Conservation (phyloP, 768 basidiomycete species). For the Suillus ampliporus region DNA sequence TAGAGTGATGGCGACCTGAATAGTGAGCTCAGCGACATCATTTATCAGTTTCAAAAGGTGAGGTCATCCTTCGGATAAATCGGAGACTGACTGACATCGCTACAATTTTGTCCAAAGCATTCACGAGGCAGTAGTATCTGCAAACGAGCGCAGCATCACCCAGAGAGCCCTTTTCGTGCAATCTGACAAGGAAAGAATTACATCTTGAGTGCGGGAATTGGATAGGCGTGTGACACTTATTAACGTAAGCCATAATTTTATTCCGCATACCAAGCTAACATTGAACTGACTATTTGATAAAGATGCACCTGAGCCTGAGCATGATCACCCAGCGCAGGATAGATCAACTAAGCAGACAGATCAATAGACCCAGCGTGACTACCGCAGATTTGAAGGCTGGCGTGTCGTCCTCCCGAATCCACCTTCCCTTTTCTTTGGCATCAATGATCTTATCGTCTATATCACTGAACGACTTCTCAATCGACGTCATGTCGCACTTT, state of each 20-base stretch:
- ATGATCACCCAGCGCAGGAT: background rate
- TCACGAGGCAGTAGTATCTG: background rate
- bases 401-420: background rate
- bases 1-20: background rate
- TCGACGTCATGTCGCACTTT: constrained; percentile 5
- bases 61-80: background rate
- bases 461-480: background rate
- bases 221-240: background rate
- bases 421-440: constrained; percentile 8
- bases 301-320: background rate
- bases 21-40: background rate
- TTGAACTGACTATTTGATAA: background rate
- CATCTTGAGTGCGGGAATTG: background rate
- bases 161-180: background rate
- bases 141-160: background rate
- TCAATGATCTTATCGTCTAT: background rate
- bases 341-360: background rate
- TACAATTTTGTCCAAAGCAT: background rate
- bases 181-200: background rate
- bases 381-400: background rate
- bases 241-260: background rate
- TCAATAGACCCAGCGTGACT: background rate
- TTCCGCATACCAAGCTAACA: background rate
- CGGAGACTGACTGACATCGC: background rate
- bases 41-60: background rate